These are phyloP conservation scores for Globisporangium megalacanthum DNA, from an alignment of 352 stramenopile genomes.

Conservation along the genomic window DNA sequence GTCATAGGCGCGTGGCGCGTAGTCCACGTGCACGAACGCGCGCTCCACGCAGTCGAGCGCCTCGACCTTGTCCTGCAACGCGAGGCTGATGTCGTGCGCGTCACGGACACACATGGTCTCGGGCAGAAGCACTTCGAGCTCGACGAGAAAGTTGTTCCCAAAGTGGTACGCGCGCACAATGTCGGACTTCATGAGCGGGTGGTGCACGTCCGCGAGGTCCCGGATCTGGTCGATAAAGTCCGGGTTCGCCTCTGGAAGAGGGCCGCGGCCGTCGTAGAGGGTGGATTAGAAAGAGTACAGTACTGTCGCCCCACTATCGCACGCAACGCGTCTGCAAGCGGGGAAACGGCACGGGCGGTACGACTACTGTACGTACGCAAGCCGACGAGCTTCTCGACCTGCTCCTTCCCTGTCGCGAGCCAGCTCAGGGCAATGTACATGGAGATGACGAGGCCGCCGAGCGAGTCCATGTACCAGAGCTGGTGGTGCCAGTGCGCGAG, in stretches of 20 bases:
- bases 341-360: too few species aligned
- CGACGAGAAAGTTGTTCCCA: constrained; percentile 94
- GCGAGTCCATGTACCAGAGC: constrained; percentile 93
- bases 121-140: constrained; percentile 82
- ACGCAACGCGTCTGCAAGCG: too few species aligned
- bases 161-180: constrained; percentile 96
- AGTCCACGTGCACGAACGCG: constrained; percentile 98
- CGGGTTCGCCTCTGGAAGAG: constrained; percentile 67
- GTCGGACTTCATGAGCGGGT: constrained; percentile 89
- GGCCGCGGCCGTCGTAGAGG: too few species aligned
- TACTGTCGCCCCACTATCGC: too few species aligned
- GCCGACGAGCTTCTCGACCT: constrained; percentile 90
- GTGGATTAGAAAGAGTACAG: too few species aligned
- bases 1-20: constrained; percentile 85
- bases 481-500: constrained; percentile 51
- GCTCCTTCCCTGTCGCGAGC: constrained; percentile 93
- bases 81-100: constrained; percentile 95
- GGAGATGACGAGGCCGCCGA: constrained; percentile 94
- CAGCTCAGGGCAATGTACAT: constrained; percentile 96
- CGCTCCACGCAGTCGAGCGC: constrained; percentile 94
- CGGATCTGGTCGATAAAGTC: constrained; percentile 94
- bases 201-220: constrained; percentile 82
- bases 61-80: constrained; percentile 96
- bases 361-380: constrained; percentile 44
- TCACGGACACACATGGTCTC: constrained; percentile 90